Conservation (phyloP, 441 rosid genomes). For the Isatis lusitanica region DNA sequence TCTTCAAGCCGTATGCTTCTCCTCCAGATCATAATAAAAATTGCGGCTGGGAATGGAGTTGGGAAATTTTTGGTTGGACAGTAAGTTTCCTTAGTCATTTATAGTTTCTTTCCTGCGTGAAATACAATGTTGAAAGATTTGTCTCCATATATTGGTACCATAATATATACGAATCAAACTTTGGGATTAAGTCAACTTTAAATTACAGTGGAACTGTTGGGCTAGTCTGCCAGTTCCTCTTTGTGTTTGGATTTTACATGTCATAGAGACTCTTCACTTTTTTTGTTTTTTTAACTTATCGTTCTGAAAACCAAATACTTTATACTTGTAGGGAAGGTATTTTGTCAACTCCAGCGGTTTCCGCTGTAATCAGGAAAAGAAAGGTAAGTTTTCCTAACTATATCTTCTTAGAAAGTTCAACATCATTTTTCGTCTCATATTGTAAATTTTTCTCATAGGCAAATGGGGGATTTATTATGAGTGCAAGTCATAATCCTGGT, state of each 20-base stretch:
- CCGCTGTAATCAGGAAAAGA: conserved; percentile 83
- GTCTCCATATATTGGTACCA: background rate
- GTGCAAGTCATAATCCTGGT: conserved; percentile 97
- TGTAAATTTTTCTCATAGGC: conserved; percentile 50
- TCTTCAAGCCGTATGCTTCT: conserved; percentile 17
- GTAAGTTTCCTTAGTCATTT: conserved; percentile 46
- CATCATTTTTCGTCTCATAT: conserved; percentile 16
- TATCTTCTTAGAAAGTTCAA: conserved; percentile 13
- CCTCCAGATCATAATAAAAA: conserved; percentile 81
- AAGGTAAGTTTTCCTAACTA: conserved; percentile 46
- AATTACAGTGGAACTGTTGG: background rate
- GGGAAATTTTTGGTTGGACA: conserved; percentile 82
- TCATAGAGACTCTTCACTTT: background rate
- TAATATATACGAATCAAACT: background rate
- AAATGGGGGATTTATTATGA: conserved; percentile 95
- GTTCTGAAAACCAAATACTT: conserved; percentile 11
- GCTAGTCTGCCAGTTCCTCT: background rate
- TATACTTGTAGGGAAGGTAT: conserved; percentile 69
- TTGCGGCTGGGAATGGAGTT: conserved; percentile 95
- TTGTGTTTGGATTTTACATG: background rate
- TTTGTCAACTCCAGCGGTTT: conserved; percentile 91
- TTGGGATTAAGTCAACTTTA: background rate
- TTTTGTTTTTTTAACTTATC: background rate
- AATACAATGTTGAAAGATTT: background rate
- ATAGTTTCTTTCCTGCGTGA: background rate